Conservation (phyloP, 768 basidiomycete species). For the Boletus bicolor region DNA sequence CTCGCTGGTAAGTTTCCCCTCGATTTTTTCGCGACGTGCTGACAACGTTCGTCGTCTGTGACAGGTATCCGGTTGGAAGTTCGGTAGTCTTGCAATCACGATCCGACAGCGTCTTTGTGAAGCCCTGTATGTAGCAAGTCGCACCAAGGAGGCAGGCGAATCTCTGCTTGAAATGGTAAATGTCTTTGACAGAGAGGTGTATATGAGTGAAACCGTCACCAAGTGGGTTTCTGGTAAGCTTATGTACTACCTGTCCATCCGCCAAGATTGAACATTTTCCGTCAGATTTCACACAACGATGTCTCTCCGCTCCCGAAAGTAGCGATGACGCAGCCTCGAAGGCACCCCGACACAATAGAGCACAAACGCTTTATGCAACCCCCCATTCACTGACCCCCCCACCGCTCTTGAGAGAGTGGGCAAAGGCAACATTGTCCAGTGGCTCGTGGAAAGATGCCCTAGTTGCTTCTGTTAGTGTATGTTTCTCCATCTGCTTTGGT, state of each 20-base stretch:
- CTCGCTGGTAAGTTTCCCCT: background rate
- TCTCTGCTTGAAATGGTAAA: background rate
- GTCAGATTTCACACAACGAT: background rate
- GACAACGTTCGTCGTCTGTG: too few species aligned
- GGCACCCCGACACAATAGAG: background rate
- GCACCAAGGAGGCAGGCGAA: background rate
- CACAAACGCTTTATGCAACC: background rate
- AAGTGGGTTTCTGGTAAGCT: conserved; percentile 1
- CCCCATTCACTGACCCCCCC: background rate
- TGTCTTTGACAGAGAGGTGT: background rate
- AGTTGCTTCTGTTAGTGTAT: background rate
- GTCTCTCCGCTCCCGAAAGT: background rate
- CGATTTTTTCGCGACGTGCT: background rate
- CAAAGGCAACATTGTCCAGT: background rate
- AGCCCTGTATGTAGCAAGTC: background rate
- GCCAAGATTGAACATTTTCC: background rate
- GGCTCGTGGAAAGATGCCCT: background rate
- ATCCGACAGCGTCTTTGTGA: conserved; percentile 3
- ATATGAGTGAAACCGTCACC: background rate
- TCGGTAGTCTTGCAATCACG: background rate
- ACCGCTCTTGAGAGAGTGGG: conserved; percentile 2
- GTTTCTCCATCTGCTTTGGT: background rate
- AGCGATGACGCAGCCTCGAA: background rate
- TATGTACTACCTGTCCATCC: too few species aligned
- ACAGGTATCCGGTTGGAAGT: conserved; percentile 13